Evolutionary conservation across 148 eudicot genomes (phyloP).

Genomic region (Salicornia ramosissima): DNA sequence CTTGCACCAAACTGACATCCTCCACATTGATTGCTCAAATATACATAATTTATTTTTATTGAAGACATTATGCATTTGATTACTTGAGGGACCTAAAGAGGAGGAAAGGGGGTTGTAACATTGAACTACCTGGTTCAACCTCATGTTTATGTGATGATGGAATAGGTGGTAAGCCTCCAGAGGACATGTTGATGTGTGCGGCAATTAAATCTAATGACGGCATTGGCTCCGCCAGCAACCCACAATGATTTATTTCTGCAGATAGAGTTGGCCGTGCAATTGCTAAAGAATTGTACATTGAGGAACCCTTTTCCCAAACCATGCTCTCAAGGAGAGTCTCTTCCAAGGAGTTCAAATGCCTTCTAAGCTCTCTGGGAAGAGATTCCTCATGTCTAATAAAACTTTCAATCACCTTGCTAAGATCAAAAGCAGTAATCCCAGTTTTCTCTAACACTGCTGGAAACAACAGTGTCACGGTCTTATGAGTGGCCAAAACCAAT

Average conservation of each 20-base stretch:
- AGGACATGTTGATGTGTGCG: conserved; percentile 56
- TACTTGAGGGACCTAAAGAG: background rate
- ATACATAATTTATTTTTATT: no score
- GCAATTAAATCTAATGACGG: conserved; percentile 93
- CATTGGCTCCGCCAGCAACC: conserved; percentile 96
- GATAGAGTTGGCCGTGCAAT: conserved; percentile 78
- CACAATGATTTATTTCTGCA: conserved; percentile 66
- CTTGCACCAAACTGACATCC: no score
- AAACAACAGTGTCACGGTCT: conserved; percentile 91
- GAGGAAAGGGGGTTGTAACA: no score
- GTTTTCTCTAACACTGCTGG: conserved; percentile 96
- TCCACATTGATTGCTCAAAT: no score
- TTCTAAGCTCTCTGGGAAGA: conserved; percentile 85
- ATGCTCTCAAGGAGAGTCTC: conserved; percentile 91
- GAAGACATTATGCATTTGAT: no score
- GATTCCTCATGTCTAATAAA: conserved; percentile 92
- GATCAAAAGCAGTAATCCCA: conserved; percentile 96
- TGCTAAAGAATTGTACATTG: conserved; percentile 91
- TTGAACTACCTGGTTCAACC: conserved; percentile 43
- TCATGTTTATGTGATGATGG: conserved; percentile 61
- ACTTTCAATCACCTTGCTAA: conserved; percentile 98
- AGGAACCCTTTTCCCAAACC: conserved; percentile 99
- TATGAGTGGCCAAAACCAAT: conserved; percentile 94
- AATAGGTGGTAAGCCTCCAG: conserved; percentile 56
- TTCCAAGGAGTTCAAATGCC: conserved; percentile 92